These are phyloP conservation scores for Triangularia verruculosa DNA, from an alignment of 2,329 filamentous ascomycete species.

Conservation along the genomic window DNA sequence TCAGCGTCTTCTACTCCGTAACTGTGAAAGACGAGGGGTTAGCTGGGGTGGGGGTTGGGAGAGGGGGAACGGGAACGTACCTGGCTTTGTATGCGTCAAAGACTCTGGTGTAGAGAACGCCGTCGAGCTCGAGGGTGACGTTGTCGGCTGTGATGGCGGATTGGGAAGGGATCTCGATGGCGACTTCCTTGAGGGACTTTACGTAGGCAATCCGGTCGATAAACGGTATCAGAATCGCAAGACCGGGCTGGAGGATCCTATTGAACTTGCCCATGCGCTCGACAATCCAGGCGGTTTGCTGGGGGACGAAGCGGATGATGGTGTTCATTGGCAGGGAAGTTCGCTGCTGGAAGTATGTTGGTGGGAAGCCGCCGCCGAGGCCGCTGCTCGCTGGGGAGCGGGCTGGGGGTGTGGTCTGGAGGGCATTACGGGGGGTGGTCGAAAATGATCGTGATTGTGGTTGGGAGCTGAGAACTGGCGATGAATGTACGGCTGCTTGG, in stretches of 20 bases:
- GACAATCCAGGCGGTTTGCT: constrained; percentile 99
- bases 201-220: constrained; percentile 97
- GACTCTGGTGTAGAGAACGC: constrained; percentile 90
- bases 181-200: constrained; percentile 92
- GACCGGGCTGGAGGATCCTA: constrained; percentile 85
- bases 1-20: constrained; percentile 98
- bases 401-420: neutral
- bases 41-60: neutral
- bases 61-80: constrained; percentile 45
- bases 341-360: constrained; percentile 75
- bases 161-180: constrained; percentile 95
- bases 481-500: neutral
- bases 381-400: constrained; percentile 21
- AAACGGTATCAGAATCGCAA: constrained; percentile 85
- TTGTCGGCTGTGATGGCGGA: constrained; percentile 98
- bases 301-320: constrained; percentile 93
- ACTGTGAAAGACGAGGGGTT: constrained; percentile 44
- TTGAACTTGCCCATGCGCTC: constrained; percentile 99
- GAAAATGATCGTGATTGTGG: constrained; percentile 23
- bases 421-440: constrained; percentile 23
- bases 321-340: constrained; percentile 83
- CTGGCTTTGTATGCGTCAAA: constrained; percentile 98
- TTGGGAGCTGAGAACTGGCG: neutral
- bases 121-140: constrained; percentile 92
- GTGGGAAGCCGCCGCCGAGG: constrained; percentile 43